phyloP scores from a whole-genome alignment of 495 filamentous ascomycete genomes.

The Sordaria brevicollis region DNA sequence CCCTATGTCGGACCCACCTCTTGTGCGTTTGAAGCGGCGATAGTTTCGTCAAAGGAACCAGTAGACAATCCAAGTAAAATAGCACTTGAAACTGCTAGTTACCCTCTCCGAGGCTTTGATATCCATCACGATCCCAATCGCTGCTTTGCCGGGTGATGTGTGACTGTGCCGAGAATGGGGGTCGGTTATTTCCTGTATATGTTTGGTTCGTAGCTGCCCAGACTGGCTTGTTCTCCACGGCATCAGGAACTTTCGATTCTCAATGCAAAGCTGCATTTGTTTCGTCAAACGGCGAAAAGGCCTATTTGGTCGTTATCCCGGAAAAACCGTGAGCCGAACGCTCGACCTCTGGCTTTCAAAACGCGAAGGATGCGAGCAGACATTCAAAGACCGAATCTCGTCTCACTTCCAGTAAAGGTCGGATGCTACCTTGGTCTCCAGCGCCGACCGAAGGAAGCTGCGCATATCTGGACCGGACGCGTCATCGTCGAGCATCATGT shows the following conservation, averaged over 20 bases:
- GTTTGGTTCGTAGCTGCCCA: not conserved
- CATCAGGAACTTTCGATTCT: not conserved
- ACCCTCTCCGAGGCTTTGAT: not conserved
- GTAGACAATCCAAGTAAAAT: not conserved
- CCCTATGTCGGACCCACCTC: slow-evolving; percentile 3
- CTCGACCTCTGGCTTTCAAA: not conserved
- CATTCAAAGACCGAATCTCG: not conserved
- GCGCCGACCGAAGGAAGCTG: slow-evolving; percentile 51
- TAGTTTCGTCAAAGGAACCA: slow-evolving; percentile 7
- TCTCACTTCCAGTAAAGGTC: slow-evolving; percentile 53
- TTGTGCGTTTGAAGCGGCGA: slow-evolving; percentile 16
- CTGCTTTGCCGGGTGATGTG: not conserved
- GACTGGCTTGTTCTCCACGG: not conserved
- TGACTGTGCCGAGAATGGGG: not conserved
- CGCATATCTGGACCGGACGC: slow-evolving; percentile 35
- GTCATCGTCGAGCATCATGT: slow-evolving; percentile 35
- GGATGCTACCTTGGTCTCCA: slow-evolving; percentile 47
- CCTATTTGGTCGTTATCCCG: not conserved
- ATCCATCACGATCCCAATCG: not conserved
- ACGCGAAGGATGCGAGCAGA: not conserved
- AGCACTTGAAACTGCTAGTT: not conserved
- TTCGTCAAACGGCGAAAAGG: not conserved
- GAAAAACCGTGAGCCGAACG: not conserved
- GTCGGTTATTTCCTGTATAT: not conserved
- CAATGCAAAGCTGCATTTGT: not conserved